phyloP scores from a whole-genome alignment of 2,329 filamentous ascomycete genomes.

The Calonectria montana region DNA sequence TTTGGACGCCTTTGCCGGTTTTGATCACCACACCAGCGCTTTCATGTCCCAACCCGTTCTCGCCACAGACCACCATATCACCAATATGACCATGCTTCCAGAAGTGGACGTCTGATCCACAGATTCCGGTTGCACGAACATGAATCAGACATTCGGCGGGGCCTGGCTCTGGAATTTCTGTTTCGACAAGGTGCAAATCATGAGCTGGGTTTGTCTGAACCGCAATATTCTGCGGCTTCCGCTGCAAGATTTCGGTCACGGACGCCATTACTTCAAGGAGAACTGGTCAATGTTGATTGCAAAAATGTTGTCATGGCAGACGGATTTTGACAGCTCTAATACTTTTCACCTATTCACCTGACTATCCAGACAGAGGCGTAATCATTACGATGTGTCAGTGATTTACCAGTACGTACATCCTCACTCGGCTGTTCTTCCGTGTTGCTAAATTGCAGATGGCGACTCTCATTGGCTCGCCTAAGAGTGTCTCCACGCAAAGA shows the following conservation, averaged over 20 bases:
- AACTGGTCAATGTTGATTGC: background rate
- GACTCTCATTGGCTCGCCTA: too few species aligned
- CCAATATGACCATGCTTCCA: slow-evolving; percentile 52
- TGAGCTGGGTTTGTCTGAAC: slow-evolving; percentile 77
- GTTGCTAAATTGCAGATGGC: background rate
- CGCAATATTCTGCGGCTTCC: slow-evolving; percentile 65
- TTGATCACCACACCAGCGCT: slow-evolving; percentile 24
- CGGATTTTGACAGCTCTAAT: background rate
- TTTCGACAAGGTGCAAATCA: slow-evolving; percentile 73
- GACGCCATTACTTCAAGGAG: background rate
- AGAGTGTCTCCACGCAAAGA: background rate
- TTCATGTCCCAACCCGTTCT: slow-evolving; percentile 31
- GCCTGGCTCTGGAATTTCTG: slow-evolving; percentile 51
- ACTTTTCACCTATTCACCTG: background rate
- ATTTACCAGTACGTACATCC: background rate
- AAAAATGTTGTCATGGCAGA: background rate
- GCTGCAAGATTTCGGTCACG: background rate
- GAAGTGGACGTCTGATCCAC: slow-evolving; percentile 60
- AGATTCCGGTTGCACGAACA: slow-evolving; percentile 77
- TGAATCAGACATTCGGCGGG: slow-evolving; percentile 61
- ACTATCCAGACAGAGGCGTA: background rate
- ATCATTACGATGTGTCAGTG: too few species aligned
- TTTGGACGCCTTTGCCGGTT: slow-evolving; percentile 15
- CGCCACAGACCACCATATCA: slow-evolving; percentile 38
- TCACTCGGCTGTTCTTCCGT: background rate